Evolutionary conservation across 768 basidiomycete genomes (phyloP).

Genomic region (Mycena rebaudengoi): DNA sequence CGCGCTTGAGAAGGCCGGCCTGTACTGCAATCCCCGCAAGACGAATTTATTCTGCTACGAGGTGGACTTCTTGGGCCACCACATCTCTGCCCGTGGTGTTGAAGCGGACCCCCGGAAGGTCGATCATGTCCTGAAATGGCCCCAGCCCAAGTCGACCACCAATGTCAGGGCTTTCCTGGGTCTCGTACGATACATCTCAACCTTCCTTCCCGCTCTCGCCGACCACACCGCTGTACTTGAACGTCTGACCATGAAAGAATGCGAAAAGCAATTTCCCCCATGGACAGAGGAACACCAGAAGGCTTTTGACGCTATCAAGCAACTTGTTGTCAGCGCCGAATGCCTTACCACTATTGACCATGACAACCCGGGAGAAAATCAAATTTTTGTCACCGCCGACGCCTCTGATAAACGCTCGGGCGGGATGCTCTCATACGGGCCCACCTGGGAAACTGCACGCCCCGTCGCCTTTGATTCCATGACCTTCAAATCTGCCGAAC

Average conservation of each 20-base stretch:
- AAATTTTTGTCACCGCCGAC: slow-evolving; percentile 41
- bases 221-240: slow-evolving; percentile 35
- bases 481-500: slow-evolving; percentile 29
- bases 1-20: slow-evolving; percentile 16
- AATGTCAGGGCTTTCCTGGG: slow-evolving; percentile 44
- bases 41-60: slow-evolving; percentile 8
- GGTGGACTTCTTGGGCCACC: slow-evolving; percentile 36
- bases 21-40: slow-evolving; percentile 34
- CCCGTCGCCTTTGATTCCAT: slow-evolving; percentile 39
- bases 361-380: slow-evolving; percentile 33
- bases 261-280: slow-evolving; percentile 31
- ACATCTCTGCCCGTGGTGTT: slow-evolving; percentile 36
- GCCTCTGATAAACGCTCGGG: slow-evolving; percentile 32
- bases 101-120: slow-evolving; percentile 33
- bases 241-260: slow-evolving; percentile 36
- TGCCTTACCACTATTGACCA: slow-evolving; percentile 43
- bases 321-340: slow-evolving; percentile 25
- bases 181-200: slow-evolving; percentile 36
- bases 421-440: slow-evolving; percentile 36
- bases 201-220: slow-evolving; percentile 39
- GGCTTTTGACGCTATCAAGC: slow-evolving; percentile 39
- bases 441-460: slow-evolving; percentile 32
- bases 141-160: slow-evolving; percentile 29
- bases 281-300: slow-evolving; percentile 34
- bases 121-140: slow-evolving; percentile 40